phyloP scores from a whole-genome alignment of 1,284 basidiomycete genomes.

The Rhodofomes roseus region DNA sequence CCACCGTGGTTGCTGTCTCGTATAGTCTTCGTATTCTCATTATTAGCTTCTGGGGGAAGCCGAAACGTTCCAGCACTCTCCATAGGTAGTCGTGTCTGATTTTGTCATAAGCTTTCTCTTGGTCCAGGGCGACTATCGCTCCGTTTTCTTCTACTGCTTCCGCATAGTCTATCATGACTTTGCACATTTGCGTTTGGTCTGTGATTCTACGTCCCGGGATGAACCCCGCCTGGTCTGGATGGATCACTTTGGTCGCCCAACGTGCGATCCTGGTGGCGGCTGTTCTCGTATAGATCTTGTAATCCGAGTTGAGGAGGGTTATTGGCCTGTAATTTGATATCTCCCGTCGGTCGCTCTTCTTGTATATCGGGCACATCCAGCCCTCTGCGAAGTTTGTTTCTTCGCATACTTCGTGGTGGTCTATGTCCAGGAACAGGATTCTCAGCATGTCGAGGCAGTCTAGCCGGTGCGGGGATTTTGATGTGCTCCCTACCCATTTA shows the following conservation, averaged over 20 bases:
- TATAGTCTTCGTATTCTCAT: conserved; percentile 21
- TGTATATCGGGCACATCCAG: conserved; percentile 33
- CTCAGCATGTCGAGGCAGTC: neutral
- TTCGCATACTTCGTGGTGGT: conserved; percentile 7
- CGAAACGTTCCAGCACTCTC: conserved; percentile 14
- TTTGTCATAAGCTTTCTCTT: conserved; percentile 23
- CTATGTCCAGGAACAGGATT: conserved; percentile 11
- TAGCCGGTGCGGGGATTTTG: neutral
- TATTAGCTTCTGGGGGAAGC: conserved; percentile 19
- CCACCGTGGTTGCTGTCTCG: conserved; percentile 15
- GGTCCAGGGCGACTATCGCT: conserved; percentile 25
- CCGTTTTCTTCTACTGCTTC: conserved; percentile 24
- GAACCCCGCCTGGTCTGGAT: conserved; percentile 28
- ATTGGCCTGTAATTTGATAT: conserved; percentile 32
- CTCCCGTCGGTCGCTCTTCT: conserved; percentile 26
- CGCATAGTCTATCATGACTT: conserved; percentile 20
- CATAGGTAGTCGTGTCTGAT: conserved; percentile 29
- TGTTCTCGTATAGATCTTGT: conserved; percentile 24
- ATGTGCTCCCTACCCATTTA: too few relatives aligned
- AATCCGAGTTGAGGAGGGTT: conserved; percentile 30
- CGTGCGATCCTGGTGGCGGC: conserved; percentile 15
- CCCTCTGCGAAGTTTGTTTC: conserved; percentile 22
- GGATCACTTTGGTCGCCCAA: conserved; percentile 12
- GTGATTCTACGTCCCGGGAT: conserved; percentile 20
- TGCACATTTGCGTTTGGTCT: conserved; percentile 20